These are phyloP conservation scores for Aspergillus cavernicola DNA, from an alignment of 495 filamentous ascomycete genomes.

Conservation along the genomic window DNA sequence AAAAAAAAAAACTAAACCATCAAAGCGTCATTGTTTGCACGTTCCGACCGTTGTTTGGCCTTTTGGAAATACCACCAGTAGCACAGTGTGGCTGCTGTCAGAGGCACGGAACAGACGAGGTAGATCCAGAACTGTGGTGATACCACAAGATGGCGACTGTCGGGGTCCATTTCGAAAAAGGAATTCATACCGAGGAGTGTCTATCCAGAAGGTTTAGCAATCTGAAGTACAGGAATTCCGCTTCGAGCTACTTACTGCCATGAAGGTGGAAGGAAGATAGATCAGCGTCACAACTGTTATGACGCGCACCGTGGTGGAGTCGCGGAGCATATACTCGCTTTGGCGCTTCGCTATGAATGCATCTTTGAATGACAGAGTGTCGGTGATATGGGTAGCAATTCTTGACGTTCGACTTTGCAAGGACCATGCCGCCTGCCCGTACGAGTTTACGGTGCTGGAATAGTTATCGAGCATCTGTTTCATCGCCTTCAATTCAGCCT, in stretches of 20 bases:
- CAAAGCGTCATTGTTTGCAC: not conserved
- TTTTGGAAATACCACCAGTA: constrained; percentile 21
- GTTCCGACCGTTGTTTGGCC: constrained; percentile 1
- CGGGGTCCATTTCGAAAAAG: constrained; percentile 29
- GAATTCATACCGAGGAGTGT: constrained; percentile 37
- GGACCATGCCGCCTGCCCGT: constrained; percentile 26
- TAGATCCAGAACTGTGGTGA: constrained; percentile 38
- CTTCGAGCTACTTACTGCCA: constrained; percentile 34
- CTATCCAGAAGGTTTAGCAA: constrained; percentile 18
- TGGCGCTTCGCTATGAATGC: constrained; percentile 33
- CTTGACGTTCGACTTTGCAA: constrained; percentile 30
- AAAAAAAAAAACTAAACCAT: constrained; percentile 2
- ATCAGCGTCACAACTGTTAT: constrained; percentile 41
- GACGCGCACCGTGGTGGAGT: constrained; percentile 31
- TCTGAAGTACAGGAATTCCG: no score
- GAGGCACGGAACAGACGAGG: constrained; percentile 20
- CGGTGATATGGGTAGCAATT: constrained; percentile 30
- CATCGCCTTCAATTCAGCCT: not conserved
- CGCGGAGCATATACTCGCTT: constrained; percentile 37
- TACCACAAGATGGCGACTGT: constrained; percentile 19
- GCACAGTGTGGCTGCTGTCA: constrained; percentile 28
- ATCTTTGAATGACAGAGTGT: constrained; percentile 37
- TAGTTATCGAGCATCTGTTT: constrained; percentile 18
- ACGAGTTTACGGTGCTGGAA: constrained; percentile 12
- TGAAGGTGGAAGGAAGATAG: constrained; percentile 43